Evolutionary conservation across 2,329 filamentous ascomycete genomes (phyloP).

Genomic region (Fusarium drepaniforme): DNA sequence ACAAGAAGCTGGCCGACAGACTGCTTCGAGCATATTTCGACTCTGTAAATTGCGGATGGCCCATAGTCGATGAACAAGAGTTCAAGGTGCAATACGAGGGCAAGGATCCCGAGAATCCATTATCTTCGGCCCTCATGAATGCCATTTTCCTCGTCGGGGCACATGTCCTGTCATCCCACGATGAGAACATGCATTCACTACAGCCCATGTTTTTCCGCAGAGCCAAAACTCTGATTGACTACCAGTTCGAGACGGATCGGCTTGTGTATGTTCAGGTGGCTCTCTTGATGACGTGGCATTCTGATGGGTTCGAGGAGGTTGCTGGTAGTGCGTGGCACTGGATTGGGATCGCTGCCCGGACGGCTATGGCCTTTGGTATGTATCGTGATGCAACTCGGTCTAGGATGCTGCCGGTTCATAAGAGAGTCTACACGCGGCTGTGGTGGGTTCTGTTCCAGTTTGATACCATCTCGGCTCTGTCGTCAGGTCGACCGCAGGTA

Average conservation of each 20-base stretch:
- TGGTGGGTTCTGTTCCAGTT: slow-evolving; percentile 58
- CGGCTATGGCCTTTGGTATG: slow-evolving; percentile 66
- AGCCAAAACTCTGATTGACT: slow-evolving; percentile 65
- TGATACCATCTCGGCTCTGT: slow-evolving; percentile 51
- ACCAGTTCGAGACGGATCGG: slow-evolving; percentile 64
- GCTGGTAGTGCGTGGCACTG: slow-evolving; percentile 65
- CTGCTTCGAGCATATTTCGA: slow-evolving; percentile 64
- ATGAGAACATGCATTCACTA: slow-evolving; percentile 53
- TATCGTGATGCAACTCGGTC: slow-evolving; percentile 52
- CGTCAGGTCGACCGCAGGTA: slow-evolving; percentile 64
- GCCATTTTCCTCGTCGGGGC: slow-evolving; percentile 64
- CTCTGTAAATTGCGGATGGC: slow-evolving; percentile 63
- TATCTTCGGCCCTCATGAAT: slow-evolving; percentile 63
- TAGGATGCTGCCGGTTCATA: slow-evolving; percentile 46
- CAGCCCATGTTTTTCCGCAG: slow-evolving; percentile 64
- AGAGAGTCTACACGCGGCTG: slow-evolving; percentile 51
- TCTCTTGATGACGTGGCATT: slow-evolving; percentile 67
- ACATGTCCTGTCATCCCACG: slow-evolving; percentile 58
- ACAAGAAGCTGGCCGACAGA: slow-evolving; percentile 59
- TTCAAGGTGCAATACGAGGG: slow-evolving; percentile 64
- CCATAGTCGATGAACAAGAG: slow-evolving; percentile 62
- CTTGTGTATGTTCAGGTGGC: slow-evolving; percentile 65
- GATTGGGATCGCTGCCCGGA: slow-evolving; percentile 65
- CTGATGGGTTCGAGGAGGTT: slow-evolving; percentile 66
- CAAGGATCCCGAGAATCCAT: slow-evolving; percentile 55